These are phyloP conservation scores for Micractinium conductrix DNA, from an alignment of 139 green algal genomes.

Conservation along the genomic window DNA sequence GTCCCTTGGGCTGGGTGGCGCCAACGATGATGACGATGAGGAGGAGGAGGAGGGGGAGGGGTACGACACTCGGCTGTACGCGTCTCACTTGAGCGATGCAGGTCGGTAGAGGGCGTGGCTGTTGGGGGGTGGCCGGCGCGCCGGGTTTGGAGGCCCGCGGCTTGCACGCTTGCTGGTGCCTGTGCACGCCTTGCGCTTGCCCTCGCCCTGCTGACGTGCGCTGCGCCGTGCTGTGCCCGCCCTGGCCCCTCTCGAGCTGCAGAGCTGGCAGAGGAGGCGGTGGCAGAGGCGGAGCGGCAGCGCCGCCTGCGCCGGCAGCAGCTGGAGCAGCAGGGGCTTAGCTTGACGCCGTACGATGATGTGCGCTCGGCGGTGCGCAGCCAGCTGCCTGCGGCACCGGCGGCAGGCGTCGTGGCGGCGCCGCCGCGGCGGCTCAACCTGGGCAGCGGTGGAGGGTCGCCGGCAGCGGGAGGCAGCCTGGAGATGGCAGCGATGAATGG, in stretches of 20 bases:
- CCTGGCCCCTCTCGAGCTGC: too few relatives aligned
- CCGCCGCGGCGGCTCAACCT: background rate
- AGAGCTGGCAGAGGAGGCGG: background rate
- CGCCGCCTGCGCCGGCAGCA: conserved; percentile 4
- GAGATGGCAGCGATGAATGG: background rate
- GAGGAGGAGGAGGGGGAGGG: background rate
- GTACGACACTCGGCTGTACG: conserved; percentile 20
- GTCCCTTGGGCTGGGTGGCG: background rate
- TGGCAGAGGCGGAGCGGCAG: conserved; percentile 6
- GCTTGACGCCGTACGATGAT: background rate
- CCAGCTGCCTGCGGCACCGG: background rate
- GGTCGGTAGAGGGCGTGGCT: too few relatives aligned
- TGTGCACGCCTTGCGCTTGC: too few relatives aligned
- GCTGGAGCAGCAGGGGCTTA: background rate
- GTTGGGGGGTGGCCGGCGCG: too few relatives aligned
- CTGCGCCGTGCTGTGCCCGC: too few relatives aligned
- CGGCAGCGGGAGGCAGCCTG: background rate
- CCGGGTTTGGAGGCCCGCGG: too few relatives aligned
- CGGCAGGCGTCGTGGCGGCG: background rate
- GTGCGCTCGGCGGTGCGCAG: background rate
- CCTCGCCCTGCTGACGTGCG: too few relatives aligned
- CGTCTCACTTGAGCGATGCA: background rate
- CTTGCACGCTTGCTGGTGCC: too few relatives aligned
- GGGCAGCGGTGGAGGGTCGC: too few relatives aligned
- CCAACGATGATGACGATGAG: background rate